phyloP scores from a whole-genome alignment of 192 early-diverging fungal species.

The Gamsiella multidivaricata region DNA sequence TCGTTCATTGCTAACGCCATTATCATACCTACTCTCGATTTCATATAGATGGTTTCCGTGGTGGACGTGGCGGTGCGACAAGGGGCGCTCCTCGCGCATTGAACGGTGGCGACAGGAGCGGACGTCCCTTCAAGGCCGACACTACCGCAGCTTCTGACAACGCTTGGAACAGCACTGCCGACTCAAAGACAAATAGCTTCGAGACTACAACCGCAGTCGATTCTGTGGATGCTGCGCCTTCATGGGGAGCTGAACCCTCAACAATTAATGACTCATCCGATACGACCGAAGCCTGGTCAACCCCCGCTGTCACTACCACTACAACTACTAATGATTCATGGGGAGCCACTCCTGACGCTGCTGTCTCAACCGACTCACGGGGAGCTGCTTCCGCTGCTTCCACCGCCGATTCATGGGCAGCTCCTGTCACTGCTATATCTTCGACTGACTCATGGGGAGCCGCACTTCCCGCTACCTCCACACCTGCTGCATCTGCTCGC shows the following conservation, averaged over 20 bases:
- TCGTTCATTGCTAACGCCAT: not conserved
- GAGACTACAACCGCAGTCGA: conserved; percentile 14
- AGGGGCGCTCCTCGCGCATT: conserved; percentile 55
- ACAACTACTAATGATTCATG: conserved; percentile 36
- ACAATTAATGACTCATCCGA: conserved; percentile 25
- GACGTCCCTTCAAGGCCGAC: conserved; percentile 28
- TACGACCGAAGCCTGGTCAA: conserved; percentile 14
- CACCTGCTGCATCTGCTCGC: conserved; percentile 23
- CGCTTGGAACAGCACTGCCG: not conserved
- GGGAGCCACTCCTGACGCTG: conserved; percentile 15
- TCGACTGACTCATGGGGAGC: conserved; percentile 30
- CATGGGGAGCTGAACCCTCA: conserved; percentile 3
- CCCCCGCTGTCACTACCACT: conserved; percentile 1
- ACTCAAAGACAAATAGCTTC: conserved; percentile 15
- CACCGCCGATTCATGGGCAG: too few relatives aligned
- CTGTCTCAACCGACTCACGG: conserved; percentile 14
- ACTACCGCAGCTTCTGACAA: conserved; percentile 7
- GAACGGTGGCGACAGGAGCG: conserved; percentile 51
- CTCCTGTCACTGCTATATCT: conserved; percentile 30
- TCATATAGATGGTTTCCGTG: conserved; percentile 65
- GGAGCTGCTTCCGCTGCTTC: conserved; percentile 10
- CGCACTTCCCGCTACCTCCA: conserved; percentile 10
- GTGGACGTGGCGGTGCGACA: conserved; percentile 67
- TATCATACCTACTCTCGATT: not conserved
- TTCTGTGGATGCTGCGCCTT: conserved; percentile 8